Percentiles rank a stretch among this genome's conserved stretches.
Conservation (phyloP, 1,139 yeast species). For the Lodderomyces parapsilosis region DNA sequence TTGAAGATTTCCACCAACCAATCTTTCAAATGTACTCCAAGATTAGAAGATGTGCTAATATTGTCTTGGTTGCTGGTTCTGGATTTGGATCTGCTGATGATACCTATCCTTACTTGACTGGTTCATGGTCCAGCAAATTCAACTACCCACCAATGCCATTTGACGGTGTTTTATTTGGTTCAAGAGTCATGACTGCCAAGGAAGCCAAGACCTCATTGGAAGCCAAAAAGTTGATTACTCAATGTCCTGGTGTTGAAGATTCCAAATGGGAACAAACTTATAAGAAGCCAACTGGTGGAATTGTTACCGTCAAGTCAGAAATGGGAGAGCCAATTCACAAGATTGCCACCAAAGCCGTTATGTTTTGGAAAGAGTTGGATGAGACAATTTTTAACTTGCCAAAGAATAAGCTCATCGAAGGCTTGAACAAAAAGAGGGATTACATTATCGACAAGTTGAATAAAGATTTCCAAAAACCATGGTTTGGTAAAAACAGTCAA, state of each 20-base stretch:
- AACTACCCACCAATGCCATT: constrained; percentile 98
- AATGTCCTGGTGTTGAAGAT: constrained; percentile 88
- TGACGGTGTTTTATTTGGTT: constrained; percentile 95
- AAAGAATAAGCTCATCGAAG: constrained; percentile 81
- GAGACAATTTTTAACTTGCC: constrained; percentile 90
- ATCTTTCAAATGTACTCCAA: constrained; percentile 92
- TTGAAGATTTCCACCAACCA: constrained; percentile 98
- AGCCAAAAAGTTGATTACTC: constrained; percentile 89
- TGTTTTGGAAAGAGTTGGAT: constrained; percentile 96
- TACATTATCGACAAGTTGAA: constrained; percentile 82
- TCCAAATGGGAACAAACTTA: constrained; percentile 90
- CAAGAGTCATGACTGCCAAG: constrained; percentile 96
- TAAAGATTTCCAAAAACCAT: constrained; percentile 95
- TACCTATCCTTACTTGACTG: constrained; percentile 95
- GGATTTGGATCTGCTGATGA: constrained; percentile 98
- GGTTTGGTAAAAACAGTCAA: constrained; percentile 79
- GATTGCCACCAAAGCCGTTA: constrained; percentile 96
- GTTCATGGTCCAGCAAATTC: constrained; percentile 85
- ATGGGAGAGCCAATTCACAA: constrained; percentile 99
- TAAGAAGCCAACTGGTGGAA: constrained; percentile 95
- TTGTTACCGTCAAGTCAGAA: constrained; percentile 92
- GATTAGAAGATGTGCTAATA: constrained; percentile 88
- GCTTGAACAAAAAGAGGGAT: constrained; percentile 78
- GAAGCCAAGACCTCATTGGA: constrained; percentile 93
- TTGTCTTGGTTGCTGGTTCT: constrained; percentile 91